Evolutionary conservation across 2,329 filamentous ascomycete species (phyloP).

Genomic region (Stagonosporopsis cucurbitacearum): DNA sequence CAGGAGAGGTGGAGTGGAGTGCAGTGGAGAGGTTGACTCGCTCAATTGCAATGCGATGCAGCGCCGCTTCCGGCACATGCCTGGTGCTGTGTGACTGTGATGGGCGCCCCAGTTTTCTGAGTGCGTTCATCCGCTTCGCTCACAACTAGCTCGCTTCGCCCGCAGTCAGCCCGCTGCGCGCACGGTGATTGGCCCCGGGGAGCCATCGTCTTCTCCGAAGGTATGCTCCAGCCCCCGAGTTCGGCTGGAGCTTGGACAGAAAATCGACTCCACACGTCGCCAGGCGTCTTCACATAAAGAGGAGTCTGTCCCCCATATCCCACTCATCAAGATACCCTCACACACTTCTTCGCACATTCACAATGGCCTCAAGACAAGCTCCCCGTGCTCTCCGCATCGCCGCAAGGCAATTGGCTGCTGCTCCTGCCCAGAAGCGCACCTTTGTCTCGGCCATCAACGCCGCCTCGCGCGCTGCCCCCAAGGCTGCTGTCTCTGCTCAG

Average conservation of each 20-base stretch:
- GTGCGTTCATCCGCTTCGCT: neutral
- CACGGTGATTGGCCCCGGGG: conserved; percentile 16
- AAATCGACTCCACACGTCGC: conserved; percentile 20
- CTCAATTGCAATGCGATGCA: neutral
- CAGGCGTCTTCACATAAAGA: conserved; percentile 35
- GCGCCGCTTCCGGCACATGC: neutral
- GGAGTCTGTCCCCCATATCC: conserved; percentile 27
- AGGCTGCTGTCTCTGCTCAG: conserved; percentile 53
- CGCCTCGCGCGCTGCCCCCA: conserved; percentile 55
- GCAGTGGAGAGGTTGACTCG: no score
- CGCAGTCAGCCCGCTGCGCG: neutral
- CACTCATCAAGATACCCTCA: conserved; percentile 48
- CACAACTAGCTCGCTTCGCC: neutral
- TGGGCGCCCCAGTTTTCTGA: neutral
- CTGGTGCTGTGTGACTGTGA: conserved; percentile 14
- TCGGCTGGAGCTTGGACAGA: conserved; percentile 22
- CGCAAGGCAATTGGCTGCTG: conserved; percentile 62
- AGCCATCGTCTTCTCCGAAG: conserved; percentile 14
- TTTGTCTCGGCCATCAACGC: conserved; percentile 65
- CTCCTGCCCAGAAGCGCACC: conserved; percentile 61
- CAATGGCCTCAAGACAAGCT: conserved; percentile 81
- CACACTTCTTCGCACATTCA: conserved; percentile 47
- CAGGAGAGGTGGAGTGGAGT: neutral
- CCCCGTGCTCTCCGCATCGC: conserved; percentile 65
- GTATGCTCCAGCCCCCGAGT: conserved; percentile 12